Conservation (phyloP, 345 rosid genomes). For the Hypericum perforatum region DNA sequence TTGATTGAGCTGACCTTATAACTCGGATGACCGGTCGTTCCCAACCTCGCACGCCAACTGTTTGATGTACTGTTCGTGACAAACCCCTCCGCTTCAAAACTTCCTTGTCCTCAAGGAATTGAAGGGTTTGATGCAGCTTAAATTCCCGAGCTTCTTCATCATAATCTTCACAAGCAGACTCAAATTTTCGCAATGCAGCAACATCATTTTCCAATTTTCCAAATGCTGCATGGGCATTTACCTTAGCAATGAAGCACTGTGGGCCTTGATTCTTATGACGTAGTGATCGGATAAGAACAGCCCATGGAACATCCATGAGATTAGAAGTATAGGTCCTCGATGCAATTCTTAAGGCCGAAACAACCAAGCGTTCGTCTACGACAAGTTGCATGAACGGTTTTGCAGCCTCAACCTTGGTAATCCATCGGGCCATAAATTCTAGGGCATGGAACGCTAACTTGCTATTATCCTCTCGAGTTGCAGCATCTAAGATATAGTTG, state of each 20-base stretch:
- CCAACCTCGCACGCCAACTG: too few relatives aligned
- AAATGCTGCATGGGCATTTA: constrained; percentile 64
- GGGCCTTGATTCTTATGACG: constrained; percentile 66
- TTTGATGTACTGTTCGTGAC: too few relatives aligned
- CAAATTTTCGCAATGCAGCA: constrained; percentile 55
- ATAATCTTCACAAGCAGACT: constrained; percentile 42
- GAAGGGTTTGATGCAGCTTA: too few relatives aligned
- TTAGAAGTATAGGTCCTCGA: constrained; percentile 60
- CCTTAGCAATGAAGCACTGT: constrained; percentile 63
- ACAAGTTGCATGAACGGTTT: constrained; percentile 49
- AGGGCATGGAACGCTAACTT: constrained; percentile 64
- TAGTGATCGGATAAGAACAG: constrained; percentile 50
- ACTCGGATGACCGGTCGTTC: too few relatives aligned
- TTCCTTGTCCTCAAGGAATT: too few relatives aligned
- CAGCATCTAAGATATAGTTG: constrained; percentile 57
- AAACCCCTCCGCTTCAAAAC: too few relatives aligned
- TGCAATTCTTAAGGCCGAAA: constrained; percentile 75
- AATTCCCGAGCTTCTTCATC: constrained; percentile 33
- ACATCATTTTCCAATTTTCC: constrained; percentile 72
- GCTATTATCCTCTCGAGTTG: constrained; percentile 64
- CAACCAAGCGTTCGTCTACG: constrained; percentile 76
- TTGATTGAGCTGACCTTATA: too few relatives aligned
- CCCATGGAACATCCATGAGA: constrained; percentile 80
- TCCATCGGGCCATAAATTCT: constrained; percentile 83
- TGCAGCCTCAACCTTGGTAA: constrained; percentile 57